Evolutionary conservation across 768 basidiomycete species (phyloP).

Genomic region (Podaxis sp.): DNA sequence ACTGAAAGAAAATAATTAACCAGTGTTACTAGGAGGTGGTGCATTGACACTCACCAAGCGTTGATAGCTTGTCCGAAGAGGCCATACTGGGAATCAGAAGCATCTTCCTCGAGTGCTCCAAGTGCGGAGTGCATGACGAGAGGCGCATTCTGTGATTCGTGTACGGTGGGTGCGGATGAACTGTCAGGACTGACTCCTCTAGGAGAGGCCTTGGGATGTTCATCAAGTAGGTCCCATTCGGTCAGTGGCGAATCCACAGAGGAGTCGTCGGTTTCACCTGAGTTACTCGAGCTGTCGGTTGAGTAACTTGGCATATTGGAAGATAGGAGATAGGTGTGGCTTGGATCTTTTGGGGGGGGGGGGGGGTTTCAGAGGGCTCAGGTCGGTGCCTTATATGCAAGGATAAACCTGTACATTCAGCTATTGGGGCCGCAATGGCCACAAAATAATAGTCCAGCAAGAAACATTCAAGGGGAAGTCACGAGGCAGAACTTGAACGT

Average conservation of each 20-base stretch:
- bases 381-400: too few relatives aligned
- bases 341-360: too few relatives aligned
- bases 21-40: not conserved
- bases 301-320: not conserved
- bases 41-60: conserved; percentile 38
- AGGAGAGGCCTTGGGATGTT: conserved; percentile 19
- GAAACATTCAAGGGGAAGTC: too few relatives aligned
- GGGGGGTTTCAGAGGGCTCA: too few relatives aligned
- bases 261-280: not conserved
- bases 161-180: conserved; percentile 22
- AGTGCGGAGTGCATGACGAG: conserved; percentile 52
- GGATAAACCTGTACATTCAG: too few relatives aligned
- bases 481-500: too few relatives aligned
- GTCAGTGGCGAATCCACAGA: conserved; percentile 17
- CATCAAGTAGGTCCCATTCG: conserved; percentile 31
- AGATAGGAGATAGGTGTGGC: too few relatives aligned
- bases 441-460: too few relatives aligned
- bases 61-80: conserved; percentile 52
- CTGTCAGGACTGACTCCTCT: conserved; percentile 15
- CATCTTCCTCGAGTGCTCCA: conserved; percentile 26
- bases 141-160: conserved; percentile 48
- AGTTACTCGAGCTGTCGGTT: too few relatives aligned
- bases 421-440: too few relatives aligned
- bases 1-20: conserved; percentile 22
- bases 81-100: conserved; percentile 52